These are phyloP conservation scores for Epichloe sp. DNA, from an alignment of 2,329 filamentous ascomycete genomes.

Conservation along the genomic window DNA sequence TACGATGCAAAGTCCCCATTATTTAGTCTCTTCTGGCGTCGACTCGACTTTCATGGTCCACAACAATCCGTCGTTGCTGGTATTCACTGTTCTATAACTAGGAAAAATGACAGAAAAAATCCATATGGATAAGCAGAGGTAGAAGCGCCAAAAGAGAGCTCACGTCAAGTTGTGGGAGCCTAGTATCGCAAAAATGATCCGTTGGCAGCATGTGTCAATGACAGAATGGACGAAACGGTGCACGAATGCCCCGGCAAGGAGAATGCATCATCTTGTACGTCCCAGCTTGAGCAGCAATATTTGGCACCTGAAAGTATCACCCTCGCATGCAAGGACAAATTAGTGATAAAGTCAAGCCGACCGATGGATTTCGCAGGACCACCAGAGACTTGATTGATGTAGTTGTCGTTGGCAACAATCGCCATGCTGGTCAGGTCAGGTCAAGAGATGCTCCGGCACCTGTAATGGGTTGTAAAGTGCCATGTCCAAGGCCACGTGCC, in stretches of 20 bases:
- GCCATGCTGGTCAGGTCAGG: not conserved
- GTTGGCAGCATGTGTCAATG: not conserved
- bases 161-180: not conserved
- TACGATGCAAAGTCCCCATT: not conserved
- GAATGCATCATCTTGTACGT: not conserved
- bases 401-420: not conserved
- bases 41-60: not conserved
- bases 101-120: not conserved
- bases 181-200: not conserved
- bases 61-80: not conserved
- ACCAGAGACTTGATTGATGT: not conserved
- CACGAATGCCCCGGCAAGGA: not conserved
- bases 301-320: not conserved
- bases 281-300: not conserved
- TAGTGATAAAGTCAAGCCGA: not conserved
- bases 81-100: not conserved
- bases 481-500: not conserved
- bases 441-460: not conserved
- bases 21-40: not conserved
- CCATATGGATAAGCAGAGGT: not conserved
- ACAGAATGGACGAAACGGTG: not conserved
- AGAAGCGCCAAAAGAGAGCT: not conserved
- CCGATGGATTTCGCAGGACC: too few relatives aligned
- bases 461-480: not conserved
- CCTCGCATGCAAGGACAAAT: not conserved